These are phyloP conservation scores for Fusarium tjaetaba DNA, from an alignment of 2,329 filamentous ascomycete species.

Conservation along the genomic window DNA sequence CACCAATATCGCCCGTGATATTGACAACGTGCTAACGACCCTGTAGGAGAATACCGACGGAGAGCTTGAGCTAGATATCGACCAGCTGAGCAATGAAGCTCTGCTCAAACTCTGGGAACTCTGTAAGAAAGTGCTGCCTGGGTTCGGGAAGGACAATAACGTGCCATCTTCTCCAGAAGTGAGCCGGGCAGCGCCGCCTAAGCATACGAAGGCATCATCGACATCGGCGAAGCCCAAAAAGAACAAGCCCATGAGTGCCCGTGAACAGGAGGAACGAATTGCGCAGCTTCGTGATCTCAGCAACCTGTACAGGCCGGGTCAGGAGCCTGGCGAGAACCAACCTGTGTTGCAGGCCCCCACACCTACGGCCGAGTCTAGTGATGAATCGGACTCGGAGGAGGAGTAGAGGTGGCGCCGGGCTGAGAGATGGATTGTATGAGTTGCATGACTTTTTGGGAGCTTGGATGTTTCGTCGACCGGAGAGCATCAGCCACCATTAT, in stretches of 20 bases:
- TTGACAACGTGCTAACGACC: constrained; percentile 8
- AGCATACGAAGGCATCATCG: constrained; percentile 45
- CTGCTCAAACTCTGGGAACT: constrained; percentile 62
- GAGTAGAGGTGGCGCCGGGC: constrained; percentile 48
- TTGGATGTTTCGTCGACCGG: constrained; percentile 33
- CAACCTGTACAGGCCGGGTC: constrained; percentile 52
- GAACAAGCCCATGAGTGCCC: constrained; percentile 80
- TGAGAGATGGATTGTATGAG: constrained; percentile 40
- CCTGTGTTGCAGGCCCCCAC: constrained; percentile 42
- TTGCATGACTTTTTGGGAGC: constrained; percentile 36
- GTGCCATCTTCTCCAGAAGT: constrained; percentile 46
- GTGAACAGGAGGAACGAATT: constrained; percentile 74
- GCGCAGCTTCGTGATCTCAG: constrained; percentile 66
- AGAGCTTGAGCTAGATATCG: constrained; percentile 69
- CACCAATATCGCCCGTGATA: neutral
- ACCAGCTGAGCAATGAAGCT: constrained; percentile 65
- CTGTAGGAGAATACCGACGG: constrained; percentile 66
- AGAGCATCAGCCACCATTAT: constrained; percentile 42
- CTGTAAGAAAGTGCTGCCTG: constrained; percentile 55
- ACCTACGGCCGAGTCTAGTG: constrained; percentile 50
- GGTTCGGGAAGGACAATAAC: constrained; percentile 51
- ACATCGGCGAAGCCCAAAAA: constrained; percentile 68
- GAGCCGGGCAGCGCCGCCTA: constrained; percentile 42
- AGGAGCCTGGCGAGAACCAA: constrained; percentile 45
- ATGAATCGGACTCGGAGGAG: constrained; percentile 60